Evolutionary conservation across 495 filamentous ascomycete genomes (phyloP).

Genomic region (Daldinia bambusicola): DNA sequence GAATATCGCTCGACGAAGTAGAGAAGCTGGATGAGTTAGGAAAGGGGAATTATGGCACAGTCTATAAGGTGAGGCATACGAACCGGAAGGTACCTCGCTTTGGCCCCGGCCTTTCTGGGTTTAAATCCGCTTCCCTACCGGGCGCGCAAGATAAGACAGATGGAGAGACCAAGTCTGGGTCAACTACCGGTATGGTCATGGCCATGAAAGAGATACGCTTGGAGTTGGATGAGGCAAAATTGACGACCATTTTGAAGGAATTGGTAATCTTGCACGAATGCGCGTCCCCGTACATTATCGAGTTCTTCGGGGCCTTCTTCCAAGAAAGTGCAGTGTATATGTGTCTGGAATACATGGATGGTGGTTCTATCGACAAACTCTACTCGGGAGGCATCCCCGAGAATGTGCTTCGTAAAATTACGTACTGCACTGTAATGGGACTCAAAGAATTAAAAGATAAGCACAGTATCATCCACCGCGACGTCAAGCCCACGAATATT

Average conservation of each 20-base stretch:
- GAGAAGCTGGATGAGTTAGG: slow-evolving; percentile 95
- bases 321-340: slow-evolving; percentile 99
- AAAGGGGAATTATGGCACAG: slow-evolving; percentile 98
- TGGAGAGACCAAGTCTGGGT: slow-evolving; percentile 35
- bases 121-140: slow-evolving; percentile 54
- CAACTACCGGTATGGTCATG: slow-evolving; percentile 81
- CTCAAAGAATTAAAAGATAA: slow-evolving; percentile 95
- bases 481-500: slow-evolving; percentile 99
- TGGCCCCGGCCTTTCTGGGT: slow-evolving; percentile 77
- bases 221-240: slow-evolving; percentile 95
- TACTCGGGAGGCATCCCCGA: slow-evolving; percentile 96
- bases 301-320: slow-evolving; percentile 99
- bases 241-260: slow-evolving; percentile 98
- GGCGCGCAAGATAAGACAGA: slow-evolving; percentile 47
- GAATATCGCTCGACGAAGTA: slow-evolving; percentile 94
- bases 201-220: slow-evolving; percentile 99
- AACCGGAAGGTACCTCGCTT: slow-evolving; percentile 80
- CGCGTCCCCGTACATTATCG: slow-evolving; percentile 93
- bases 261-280: slow-evolving; percentile 96
- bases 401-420: slow-evolving; percentile 86
- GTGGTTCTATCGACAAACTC: slow-evolving; percentile 96
- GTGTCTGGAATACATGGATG: slow-evolving; percentile 99
- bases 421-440: slow-evolving; percentile 89
- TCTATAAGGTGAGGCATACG: slow-evolving; percentile 93
- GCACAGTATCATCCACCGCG: slow-evolving; percentile 98